Conservation (phyloP, 331 rosid species). For the Malus hybrid region DNA sequence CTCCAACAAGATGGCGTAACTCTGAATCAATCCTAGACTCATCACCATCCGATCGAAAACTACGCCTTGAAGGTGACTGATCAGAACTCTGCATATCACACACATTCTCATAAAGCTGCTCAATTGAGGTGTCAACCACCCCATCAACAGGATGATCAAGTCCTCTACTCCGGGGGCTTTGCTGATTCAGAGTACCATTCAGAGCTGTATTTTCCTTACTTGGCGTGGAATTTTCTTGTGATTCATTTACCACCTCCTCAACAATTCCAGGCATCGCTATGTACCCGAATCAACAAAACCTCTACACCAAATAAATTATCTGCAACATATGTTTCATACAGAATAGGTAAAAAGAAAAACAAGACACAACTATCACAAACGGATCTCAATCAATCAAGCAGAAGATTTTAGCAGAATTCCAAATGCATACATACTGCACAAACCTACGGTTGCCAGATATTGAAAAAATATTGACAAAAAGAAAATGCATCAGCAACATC, state of each 20-base stretch:
- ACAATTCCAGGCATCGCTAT: conserved; percentile 58
- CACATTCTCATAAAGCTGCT: conserved; percentile 64
- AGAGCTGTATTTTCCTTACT: conserved; percentile 26
- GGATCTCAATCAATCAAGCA: conserved; percentile 19
- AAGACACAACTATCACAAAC: conserved; percentile 4
- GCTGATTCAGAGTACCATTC: conserved; percentile 29
- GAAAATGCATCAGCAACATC: neutral
- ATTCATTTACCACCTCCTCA: conserved; percentile 32
- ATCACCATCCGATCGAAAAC: conserved; percentile 73
- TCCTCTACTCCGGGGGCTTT: conserved; percentile 19
- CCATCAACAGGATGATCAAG: conserved; percentile 20
- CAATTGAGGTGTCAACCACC: conserved; percentile 48
- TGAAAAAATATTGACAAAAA: neutral
- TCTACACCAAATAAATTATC: conserved; percentile 28
- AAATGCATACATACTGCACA: neutral
- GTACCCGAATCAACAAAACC: conserved; percentile 23
- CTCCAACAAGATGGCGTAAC: conserved; percentile 79
- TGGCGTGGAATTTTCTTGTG: conserved; percentile 23
- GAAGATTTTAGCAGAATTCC: neutral
- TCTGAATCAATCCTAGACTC: conserved; percentile 94
- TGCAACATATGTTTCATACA: conserved; percentile 15
- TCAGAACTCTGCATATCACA: conserved; percentile 69
- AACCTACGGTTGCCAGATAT: neutral
- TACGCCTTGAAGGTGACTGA: conserved; percentile 72
- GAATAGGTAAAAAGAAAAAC: neutral